phyloP scores from a whole-genome alignment of 2,329 filamentous ascomycete species.

The Sclerotinia nivalis region DNA sequence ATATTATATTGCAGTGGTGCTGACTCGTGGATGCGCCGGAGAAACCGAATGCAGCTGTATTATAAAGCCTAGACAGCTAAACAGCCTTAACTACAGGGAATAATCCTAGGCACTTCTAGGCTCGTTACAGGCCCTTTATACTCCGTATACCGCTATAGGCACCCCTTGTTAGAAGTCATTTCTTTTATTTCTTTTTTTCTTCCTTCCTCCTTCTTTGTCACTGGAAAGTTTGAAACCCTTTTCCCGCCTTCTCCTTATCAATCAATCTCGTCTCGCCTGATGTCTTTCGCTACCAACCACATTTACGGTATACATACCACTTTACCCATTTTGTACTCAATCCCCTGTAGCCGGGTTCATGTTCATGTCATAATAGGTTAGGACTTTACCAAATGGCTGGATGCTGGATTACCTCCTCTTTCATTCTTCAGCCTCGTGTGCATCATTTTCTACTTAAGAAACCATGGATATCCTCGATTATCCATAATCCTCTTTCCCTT shows the following conservation, averaged over 20 bases:
- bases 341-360: conserved; percentile 4
- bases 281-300: not conserved
- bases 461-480: conserved; percentile 8
- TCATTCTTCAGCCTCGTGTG: conserved; percentile 15
- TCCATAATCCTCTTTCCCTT: not conserved
- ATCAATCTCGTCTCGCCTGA: conserved; percentile 5
- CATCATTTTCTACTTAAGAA: not conserved
- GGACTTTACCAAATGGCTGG: conserved; percentile 5
- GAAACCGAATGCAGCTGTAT: not conserved
- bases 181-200: conserved; percentile 10
- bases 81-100: not conserved
- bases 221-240: not conserved
- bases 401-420: conserved; percentile 4
- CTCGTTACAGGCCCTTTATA: not conserved
- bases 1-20: too few species aligned
- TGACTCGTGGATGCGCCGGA: not conserved
- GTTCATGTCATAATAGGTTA: not conserved
- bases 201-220: not conserved
- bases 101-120: not conserved
- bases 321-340: not conserved
- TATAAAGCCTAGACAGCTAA: not conserved
- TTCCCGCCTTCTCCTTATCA: conserved; percentile 5
- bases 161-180: conserved; percentile 4
- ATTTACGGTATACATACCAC: not conserved
- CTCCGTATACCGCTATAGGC: not conserved